Evolutionary conservation across 1,139 yeast genomes (phyloP).

Genomic region (Schizosaccharomyces versatilis): DNA sequence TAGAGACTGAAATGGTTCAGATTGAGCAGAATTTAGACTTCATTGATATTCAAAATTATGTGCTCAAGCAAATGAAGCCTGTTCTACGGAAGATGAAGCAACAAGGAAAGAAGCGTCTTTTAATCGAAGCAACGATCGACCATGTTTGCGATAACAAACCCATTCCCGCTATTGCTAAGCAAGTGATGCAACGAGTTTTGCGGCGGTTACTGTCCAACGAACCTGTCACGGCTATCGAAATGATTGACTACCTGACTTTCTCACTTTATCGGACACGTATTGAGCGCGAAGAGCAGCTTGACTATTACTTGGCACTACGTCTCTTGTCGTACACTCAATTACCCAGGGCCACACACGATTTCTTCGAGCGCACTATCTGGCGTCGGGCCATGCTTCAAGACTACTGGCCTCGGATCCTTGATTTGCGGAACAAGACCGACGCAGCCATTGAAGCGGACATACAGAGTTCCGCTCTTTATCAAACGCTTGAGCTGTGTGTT

Average conservation of each 20-base stretch:
- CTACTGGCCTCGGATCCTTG: slow-evolving; percentile 31
- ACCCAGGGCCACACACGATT: slow-evolving; percentile 3
- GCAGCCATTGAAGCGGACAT: slow-evolving; percentile 24
- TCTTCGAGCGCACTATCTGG: slow-evolving; percentile 27
- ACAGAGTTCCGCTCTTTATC: slow-evolving; percentile 27
- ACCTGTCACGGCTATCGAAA: slow-evolving; percentile 26
- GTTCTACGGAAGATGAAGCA: neutral
- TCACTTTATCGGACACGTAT: neutral
- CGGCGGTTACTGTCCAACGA: slow-evolving; percentile 22
- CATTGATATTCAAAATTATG: slow-evolving; percentile 4
- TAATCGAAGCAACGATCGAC: slow-evolving; percentile 7
- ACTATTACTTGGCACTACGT: slow-evolving; percentile 25
- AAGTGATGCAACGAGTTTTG: slow-evolving; percentile 19
- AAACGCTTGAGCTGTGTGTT: slow-evolving; percentile 20
- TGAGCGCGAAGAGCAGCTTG: slow-evolving; percentile 19
- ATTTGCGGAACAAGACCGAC: slow-evolving; percentile 26
- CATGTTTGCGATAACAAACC: neutral
- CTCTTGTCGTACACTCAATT: slow-evolving; percentile 15
- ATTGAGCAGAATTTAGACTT: slow-evolving; percentile 6
- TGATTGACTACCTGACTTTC: slow-evolving; percentile 38
- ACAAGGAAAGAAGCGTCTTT: slow-evolving; percentile 5
- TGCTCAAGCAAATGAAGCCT: neutral
- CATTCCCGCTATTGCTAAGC: slow-evolving; percentile 3
- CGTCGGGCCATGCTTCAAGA: slow-evolving; percentile 39
- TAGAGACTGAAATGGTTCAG: neutral